Evolutionary conservation across 2,329 filamentous ascomycete species (phyloP).

Genomic region (Diaporthe caulivora): DNA sequence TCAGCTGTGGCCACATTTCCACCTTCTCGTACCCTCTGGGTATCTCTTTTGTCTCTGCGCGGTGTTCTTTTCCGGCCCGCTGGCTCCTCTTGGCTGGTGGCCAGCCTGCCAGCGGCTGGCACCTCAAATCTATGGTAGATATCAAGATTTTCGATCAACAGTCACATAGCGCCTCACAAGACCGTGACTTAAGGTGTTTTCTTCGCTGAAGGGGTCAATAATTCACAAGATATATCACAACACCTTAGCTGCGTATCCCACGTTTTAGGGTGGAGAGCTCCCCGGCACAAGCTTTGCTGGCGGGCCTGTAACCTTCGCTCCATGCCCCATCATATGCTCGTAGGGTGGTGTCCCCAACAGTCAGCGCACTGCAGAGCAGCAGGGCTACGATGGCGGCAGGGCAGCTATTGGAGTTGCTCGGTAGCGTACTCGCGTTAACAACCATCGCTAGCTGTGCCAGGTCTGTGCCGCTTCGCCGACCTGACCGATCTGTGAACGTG

Average conservation of each 20-base stretch:
- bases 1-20: constrained; percentile 49
- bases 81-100: not conserved
- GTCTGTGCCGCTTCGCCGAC: not conserved
- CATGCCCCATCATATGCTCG: not conserved
- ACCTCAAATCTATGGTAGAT: not conserved
- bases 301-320: not conserved
- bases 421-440: not conserved
- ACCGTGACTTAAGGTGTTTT: not conserved
- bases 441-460: not conserved
- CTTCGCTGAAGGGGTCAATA: constrained; percentile 21
- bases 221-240: constrained; percentile 14
- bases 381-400: constrained; percentile 1
- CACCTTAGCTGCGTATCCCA: constrained; percentile 17
- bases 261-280: constrained; percentile 17
- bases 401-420: constrained; percentile 6
- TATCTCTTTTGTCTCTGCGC: not conserved
- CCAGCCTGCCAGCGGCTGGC: not conserved
- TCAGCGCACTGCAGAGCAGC: constrained; percentile 18
- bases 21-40: not conserved
- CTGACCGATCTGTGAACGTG: constrained; percentile 16
- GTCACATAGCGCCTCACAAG: constrained; percentile 16
- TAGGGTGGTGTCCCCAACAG: not conserved
- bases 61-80: not conserved
- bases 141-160: constrained; percentile 4
- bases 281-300: not conserved